phyloP scores from a whole-genome alignment of 805 yeast genomes.

The Kodamaea kaohsiungensis region DNA sequence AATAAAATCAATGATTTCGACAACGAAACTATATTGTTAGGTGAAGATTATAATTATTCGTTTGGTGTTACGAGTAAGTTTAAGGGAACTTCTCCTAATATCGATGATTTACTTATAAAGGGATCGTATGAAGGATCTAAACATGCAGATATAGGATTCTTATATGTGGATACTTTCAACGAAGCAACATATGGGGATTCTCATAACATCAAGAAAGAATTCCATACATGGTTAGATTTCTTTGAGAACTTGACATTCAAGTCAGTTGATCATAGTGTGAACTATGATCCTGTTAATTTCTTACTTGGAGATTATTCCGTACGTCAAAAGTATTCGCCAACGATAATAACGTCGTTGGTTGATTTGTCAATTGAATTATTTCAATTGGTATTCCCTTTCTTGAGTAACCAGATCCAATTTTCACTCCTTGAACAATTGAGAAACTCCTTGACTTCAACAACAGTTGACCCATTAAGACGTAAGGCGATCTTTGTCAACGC shows the following conservation, averaged over 20 bases:
- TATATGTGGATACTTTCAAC: slow-evolving; percentile 12
- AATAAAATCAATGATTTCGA: slow-evolving; percentile 26
- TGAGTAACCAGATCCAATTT: slow-evolving; percentile 78
- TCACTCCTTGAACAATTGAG: slow-evolving; percentile 84
- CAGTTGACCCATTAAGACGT: slow-evolving; percentile 32
- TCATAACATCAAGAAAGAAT: slow-evolving; percentile 3
- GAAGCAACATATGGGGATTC: slow-evolving; percentile 8
- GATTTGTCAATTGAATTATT: slow-evolving; percentile 80
- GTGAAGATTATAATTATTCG: slow-evolving; percentile 49
- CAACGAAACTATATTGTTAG: slow-evolving; percentile 31
- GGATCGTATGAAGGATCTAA: slow-evolving; percentile 9
- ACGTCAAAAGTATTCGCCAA: slow-evolving; percentile 23
- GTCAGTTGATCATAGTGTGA: slow-evolving; percentile 28
- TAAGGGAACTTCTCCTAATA: slow-evolving; percentile 19
- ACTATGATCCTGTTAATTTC: slow-evolving; percentile 33
- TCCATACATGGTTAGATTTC: slow-evolving; percentile 31
- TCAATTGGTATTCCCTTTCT: slow-evolving; percentile 64
- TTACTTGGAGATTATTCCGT: slow-evolving; percentile 28
- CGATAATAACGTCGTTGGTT: slow-evolving; percentile 46
- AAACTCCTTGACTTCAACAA: slow-evolving; percentile 44
- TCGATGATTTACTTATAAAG: slow-evolving; percentile 40
- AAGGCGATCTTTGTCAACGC: slow-evolving; percentile 61
- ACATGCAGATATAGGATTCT: slow-evolving; percentile 2
- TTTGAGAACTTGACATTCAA: slow-evolving; percentile 27
- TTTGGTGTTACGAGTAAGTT: slow-evolving; percentile 58